Evolutionary conservation across 441 rosid genomes (phyloP).

Genomic region (Corymbia citriodora): DNA sequence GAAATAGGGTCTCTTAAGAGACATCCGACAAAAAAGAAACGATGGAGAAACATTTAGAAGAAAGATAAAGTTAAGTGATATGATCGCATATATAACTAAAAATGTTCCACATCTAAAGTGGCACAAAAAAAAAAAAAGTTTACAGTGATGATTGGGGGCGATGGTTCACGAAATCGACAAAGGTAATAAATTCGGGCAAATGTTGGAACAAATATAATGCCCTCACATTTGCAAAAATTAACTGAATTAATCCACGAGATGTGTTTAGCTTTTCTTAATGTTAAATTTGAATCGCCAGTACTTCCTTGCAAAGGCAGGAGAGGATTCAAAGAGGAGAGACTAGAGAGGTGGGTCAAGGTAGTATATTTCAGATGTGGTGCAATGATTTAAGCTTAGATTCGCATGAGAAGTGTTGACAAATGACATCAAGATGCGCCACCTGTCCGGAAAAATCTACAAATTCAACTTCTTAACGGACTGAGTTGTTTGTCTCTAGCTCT

Average conservation of each 20-base stretch:
- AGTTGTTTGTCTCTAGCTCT: not conserved
- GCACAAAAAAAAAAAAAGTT: not conserved
- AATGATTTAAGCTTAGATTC: no score
- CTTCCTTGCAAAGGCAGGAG: no score
- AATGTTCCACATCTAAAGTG: not conserved
- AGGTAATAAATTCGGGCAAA: fast-evolving
- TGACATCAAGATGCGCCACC: not conserved
- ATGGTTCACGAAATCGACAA: fast-evolving
- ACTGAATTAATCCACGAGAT: no score
- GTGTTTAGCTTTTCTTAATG: no score
- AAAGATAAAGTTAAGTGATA: not conserved
- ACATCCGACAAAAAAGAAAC: not conserved
- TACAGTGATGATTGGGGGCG: not conserved
- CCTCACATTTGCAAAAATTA: no score
- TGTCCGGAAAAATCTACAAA: not conserved
- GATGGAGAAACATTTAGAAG: not conserved
- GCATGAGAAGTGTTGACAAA: no score
- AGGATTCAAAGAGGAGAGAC: no score
- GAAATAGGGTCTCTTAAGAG: not conserved
- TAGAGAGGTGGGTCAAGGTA: no score
- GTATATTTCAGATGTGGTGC: no score
- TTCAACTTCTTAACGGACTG: not conserved
- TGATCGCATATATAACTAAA: not conserved
- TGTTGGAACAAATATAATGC: not conserved
- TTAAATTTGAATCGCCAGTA: no score